These are phyloP conservation scores for Piper betle DNA, from an alignment of 164 flowering plant species.

Conservation along the genomic window DNA sequence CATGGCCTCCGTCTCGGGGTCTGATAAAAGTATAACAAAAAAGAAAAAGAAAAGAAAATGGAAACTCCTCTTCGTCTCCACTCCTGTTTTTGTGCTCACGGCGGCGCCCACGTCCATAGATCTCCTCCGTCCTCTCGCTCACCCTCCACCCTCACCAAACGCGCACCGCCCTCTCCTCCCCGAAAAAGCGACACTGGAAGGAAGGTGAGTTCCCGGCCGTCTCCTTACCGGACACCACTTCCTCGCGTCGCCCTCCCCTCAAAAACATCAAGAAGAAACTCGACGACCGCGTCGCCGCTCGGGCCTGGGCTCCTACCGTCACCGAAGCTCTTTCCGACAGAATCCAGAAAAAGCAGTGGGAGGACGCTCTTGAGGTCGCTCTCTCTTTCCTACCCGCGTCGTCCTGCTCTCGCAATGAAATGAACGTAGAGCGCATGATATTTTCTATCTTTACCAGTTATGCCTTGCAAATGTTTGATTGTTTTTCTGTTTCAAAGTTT, in stretches of 20 bases:
- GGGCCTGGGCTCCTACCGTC: slow-evolving; percentile 79
- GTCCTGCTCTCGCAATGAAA: no score
- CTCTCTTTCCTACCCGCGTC: not conserved
- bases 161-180: not conserved
- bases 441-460: no score
- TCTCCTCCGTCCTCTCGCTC: slow-evolving; percentile 11
- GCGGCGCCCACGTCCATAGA: not conserved
- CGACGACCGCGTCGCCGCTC: slow-evolving; percentile 45
- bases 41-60: no score
- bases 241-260: slow-evolving; percentile 25
- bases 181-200: slow-evolving; percentile 65
- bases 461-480: not conserved
- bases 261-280: slow-evolving; percentile 78
- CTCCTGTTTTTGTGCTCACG: no score
- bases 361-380: slow-evolving; percentile 60
- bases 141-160: slow-evolving; percentile 2
- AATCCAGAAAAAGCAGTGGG: slow-evolving; percentile 69
- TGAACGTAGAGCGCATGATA: no score
- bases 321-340: slow-evolving; percentile 59
- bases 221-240: slow-evolving; percentile 13
- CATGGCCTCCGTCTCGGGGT: no score
- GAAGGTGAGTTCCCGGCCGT: slow-evolving; percentile 71
- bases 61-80: no score
- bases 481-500: not conserved
- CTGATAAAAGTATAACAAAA: no score